Percentiles rank a stretch among this genome's conserved stretches.
Conservation (phyloP, 2,329 filamentous ascomycete genomes). For the Cladosporium sp. region DNA sequence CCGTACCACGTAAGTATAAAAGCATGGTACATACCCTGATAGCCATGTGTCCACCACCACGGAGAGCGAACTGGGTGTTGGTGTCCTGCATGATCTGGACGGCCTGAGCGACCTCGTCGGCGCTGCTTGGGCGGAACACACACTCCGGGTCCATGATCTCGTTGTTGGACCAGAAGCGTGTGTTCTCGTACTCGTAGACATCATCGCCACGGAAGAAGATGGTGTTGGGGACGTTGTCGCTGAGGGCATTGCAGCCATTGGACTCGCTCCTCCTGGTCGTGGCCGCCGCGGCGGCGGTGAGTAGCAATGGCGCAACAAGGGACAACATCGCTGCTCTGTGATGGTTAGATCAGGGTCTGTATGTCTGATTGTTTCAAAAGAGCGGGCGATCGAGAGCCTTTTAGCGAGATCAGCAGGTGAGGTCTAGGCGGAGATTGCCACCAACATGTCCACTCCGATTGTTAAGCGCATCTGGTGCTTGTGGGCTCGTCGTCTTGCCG, state of each 20-base stretch:
- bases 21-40: constrained; percentile 5
- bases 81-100: constrained; percentile 19
- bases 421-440: constrained; percentile 14
- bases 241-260: constrained; percentile 12
- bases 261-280: constrained; percentile 9
- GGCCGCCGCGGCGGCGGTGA: constrained; percentile 7
- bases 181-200: constrained; percentile 14
- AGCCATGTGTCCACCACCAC: constrained; percentile 18
- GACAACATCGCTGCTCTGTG: constrained; percentile 9
- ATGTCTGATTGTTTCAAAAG: constrained; percentile 12
- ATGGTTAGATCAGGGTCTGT: not conserved
- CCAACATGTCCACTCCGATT: not conserved
- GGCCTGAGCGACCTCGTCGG: constrained; percentile 16
- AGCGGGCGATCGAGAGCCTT: not conserved
- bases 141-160: constrained; percentile 18
- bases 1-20: not conserved
- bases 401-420: constrained; percentile 10
- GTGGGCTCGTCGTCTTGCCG: not conserved
- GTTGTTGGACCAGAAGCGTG: constrained; percentile 17
- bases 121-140: constrained; percentile 12
- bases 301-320: constrained; percentile 9
- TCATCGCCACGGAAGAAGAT: constrained; percentile 18
- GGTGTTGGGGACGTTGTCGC: constrained; percentile 13
- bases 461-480: not conserved
- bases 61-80: constrained; percentile 12